Percentiles rank a stretch among this genome's conserved stretches.
Conservation (phyloP, 148 eudicot genomes). For the Bassia scoparia region DNA sequence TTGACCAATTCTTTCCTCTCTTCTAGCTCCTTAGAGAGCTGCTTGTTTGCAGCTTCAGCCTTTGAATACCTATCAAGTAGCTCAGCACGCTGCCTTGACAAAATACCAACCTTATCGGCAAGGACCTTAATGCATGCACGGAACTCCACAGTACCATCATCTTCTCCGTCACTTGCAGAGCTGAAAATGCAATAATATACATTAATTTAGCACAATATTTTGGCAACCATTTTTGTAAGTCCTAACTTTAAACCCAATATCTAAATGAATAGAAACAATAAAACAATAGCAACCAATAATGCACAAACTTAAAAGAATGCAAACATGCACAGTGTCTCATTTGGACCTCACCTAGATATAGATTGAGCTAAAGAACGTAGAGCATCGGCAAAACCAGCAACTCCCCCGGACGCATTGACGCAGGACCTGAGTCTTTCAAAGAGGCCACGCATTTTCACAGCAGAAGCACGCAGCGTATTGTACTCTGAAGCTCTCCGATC, state of each 20-base stretch:
- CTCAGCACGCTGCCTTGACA: constrained; percentile 78
- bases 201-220: neutral
- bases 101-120: constrained; percentile 74
- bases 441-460: constrained; percentile 79
- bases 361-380: constrained; percentile 76
- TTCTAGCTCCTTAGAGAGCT: constrained; percentile 67
- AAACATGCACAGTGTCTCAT: neutral
- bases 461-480: constrained; percentile 69
- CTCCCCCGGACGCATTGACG: constrained; percentile 58
- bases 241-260: neutral
- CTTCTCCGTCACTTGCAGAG: constrained; percentile 53
- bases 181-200: constrained; percentile 34
- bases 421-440: constrained; percentile 72
- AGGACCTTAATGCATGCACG: constrained; percentile 67
- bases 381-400: constrained; percentile 70
- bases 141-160: constrained; percentile 62
- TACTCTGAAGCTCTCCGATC: constrained; percentile 87
- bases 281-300: neutral
- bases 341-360: constrained; percentile 56
- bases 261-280: neutral
- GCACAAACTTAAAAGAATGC: neutral
- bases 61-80: constrained; percentile 70
- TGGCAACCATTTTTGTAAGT: neutral
- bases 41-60: constrained; percentile 57
- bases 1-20: constrained; percentile 76